phyloP scores from a whole-genome alignment of 1,139 yeast genomes.

The Yueomyces sp. region DNA sequence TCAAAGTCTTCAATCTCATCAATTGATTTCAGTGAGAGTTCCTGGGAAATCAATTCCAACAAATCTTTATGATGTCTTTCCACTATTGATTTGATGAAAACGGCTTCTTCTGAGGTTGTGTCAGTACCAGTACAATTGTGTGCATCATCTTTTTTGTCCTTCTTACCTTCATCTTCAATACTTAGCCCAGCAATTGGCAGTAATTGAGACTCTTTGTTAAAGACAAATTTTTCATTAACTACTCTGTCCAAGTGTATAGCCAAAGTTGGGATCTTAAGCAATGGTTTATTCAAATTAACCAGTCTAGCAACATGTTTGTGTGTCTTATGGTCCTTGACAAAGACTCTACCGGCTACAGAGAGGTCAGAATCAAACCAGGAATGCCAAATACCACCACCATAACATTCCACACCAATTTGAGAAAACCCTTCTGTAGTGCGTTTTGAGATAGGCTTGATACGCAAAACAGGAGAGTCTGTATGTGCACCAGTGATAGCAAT shows the following conservation, averaged over 20 bases:
- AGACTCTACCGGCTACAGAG: conserved; percentile 84
- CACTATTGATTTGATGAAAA: conserved; percentile 51
- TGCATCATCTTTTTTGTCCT: conserved; percentile 23
- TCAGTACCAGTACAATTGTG: conserved; percentile 14
- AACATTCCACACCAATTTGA: conserved; percentile 87
- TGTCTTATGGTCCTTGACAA: conserved; percentile 38
- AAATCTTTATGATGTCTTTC: conserved; percentile 68
- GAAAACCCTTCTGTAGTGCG: conserved; percentile 62
- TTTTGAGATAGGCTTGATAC: conserved; percentile 83
- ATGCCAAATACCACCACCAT: conserved; percentile 94
- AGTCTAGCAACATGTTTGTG: conserved; percentile 51
- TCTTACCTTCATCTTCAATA: conserved; percentile 26
- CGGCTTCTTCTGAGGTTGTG: conserved; percentile 28
- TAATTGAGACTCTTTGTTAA: conserved; percentile 78
- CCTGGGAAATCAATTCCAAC: conserved; percentile 55
- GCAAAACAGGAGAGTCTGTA: conserved; percentile 86
- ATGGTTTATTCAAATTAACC: conserved; percentile 70
- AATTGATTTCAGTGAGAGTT: conserved; percentile 36
- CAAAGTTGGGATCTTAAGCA: conserved; percentile 83
- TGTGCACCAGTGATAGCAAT: conserved; percentile 88
- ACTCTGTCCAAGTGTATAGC: conserved; percentile 86
- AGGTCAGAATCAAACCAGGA: conserved; percentile 84
- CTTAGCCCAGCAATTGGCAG: conserved; percentile 74
- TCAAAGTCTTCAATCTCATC: conserved; percentile 78
- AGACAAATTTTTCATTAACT: conserved; percentile 67